These are phyloP conservation scores for Aaosphaeria pasadenensis DNA, from an alignment of 2,329 filamentous ascomycete genomes.

Conservation along the genomic window DNA sequence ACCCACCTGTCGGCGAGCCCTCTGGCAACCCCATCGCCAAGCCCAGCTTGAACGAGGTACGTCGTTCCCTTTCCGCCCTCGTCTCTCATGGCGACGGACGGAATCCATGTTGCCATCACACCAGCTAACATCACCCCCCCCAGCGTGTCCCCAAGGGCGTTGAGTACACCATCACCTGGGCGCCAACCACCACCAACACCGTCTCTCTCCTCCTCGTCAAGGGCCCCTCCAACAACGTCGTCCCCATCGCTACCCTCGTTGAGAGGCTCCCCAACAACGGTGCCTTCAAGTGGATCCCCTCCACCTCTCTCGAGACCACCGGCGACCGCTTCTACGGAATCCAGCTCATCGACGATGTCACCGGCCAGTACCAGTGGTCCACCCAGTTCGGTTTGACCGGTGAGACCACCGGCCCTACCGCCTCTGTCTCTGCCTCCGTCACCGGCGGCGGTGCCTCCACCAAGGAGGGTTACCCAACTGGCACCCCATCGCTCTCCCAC, in stretches of 20 bases:
- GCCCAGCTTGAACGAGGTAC: constrained; percentile 47
- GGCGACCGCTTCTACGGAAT: constrained; percentile 59
- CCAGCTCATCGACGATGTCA: constrained; percentile 58
- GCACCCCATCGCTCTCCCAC: constrained; percentile 12
- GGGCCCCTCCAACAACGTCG: constrained; percentile 55
- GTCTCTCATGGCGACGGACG: background rate
- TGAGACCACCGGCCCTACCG: constrained; percentile 4
- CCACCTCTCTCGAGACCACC: constrained; percentile 41
- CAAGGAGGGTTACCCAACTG: constrained; percentile 13
- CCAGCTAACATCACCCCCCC: background rate
- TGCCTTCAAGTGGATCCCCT: constrained; percentile 54
- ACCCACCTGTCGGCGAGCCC: constrained; percentile 28
- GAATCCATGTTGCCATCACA: background rate
- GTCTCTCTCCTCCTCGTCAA: constrained; percentile 60
- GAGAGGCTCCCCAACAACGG: constrained; percentile 57
- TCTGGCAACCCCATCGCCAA: constrained; percentile 54
- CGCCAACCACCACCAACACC: constrained; percentile 45
- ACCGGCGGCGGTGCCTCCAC: constrained; percentile 4
- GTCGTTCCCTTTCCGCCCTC: constrained; percentile 3
- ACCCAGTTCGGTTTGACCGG: constrained; percentile 59
- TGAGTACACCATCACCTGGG: constrained; percentile 59
- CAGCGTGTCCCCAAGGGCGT: constrained; percentile 54
- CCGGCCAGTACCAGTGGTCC: constrained; percentile 56
- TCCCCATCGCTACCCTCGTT: constrained; percentile 47
- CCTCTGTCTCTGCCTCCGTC: constrained; percentile 8